Evolutionary conservation across 2,329 filamentous ascomycete genomes (phyloP), one percentile per base, ranked within the genome.

Genomic region (Talaromyces sp.): DNA sequence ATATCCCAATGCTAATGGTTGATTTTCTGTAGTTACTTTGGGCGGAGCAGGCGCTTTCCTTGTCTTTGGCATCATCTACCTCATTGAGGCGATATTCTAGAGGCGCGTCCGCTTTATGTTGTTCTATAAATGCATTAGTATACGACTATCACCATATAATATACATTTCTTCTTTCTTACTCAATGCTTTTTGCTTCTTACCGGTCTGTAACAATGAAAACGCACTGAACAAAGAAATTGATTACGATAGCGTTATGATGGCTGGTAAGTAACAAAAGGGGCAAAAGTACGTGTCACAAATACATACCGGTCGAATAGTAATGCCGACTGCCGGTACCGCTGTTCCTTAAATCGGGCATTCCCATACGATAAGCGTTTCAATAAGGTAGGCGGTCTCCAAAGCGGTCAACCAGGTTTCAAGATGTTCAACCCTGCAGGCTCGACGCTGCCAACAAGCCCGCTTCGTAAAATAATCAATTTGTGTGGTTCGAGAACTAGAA

Each of bases 21-120:
- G 11, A 16, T 41, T 27, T 5, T 39, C 13, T 35, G n/a, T 68
- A 97, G 95, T 98, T 41, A 98, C 94, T 37, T 84, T 98, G 60
- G 94, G 95, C 68, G 95, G 95, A 66, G 94, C 95, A 8, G 80
- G 90, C 64, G 93, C 94, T 16, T 99, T 99, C 81, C 82, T 98
- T 57, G 79, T 93, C 35, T 99, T 99, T 75, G 94, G 93, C 67
- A 79, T 97, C 71, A 93, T 99, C 70, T 99, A 99, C 79, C 81
- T 96, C 43, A 82, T 93, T 45, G 65, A 66, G 62, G 65, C 62
- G 47, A 62, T 66, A 35, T 64, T 49, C 24, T 66, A 56, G 19
- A 10, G 11, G 10, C 35, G 31, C 45, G 27, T n/a, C 39, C 2
- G 22, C n/a, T 31, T 31, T 19, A 33, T 19, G 22, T 59, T 45